phyloP scores from a whole-genome alignment of 352 stramenopile species.

The Elongisporangium undulatum region DNA sequence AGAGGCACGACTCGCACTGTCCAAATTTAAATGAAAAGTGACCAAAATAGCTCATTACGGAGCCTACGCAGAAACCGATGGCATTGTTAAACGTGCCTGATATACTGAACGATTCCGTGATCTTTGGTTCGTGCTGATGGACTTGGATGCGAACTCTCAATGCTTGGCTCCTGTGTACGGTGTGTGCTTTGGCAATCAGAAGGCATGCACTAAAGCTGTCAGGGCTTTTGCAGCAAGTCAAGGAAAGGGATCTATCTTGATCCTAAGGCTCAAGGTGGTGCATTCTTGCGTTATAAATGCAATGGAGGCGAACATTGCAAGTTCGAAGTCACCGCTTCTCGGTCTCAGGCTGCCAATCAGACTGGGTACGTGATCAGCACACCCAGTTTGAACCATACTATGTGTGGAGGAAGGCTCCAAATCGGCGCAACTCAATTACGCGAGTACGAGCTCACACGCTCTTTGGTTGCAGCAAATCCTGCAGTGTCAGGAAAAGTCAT shows the following conservation, averaged over 20 bases:
- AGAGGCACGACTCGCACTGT: no score
- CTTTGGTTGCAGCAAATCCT: constrained; percentile 1
- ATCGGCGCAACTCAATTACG: constrained; percentile 3
- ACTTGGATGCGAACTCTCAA: not conserved
- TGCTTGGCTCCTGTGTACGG: not conserved
- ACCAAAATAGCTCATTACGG: no score
- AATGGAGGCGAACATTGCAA: not conserved
- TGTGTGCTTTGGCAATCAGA: constrained; percentile 7
- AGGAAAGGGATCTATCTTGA: constrained; percentile 5
- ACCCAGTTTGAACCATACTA: constrained; percentile 3
- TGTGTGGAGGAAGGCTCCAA: constrained; percentile 2
- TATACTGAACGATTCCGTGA: not conserved
- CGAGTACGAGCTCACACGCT: not conserved
- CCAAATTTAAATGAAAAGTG: no score
- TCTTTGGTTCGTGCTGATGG: not conserved
- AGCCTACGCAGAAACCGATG: no score
- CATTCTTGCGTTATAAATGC: constrained; percentile 6
- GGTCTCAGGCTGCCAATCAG: not conserved
- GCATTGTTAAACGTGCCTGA: no score
- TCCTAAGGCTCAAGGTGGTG: not conserved
- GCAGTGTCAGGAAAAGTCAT: not conserved
- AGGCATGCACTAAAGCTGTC: constrained; percentile 7
- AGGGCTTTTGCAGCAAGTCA: constrained; percentile 5
- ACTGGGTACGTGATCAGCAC: constrained; percentile 4
- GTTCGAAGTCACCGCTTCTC: constrained; percentile 3